Percentiles rank a stretch among this genome's conserved stretches.
Conservation (phyloP, 352 stramenopile genomes). For the Elongisporangium prolatum region DNA sequence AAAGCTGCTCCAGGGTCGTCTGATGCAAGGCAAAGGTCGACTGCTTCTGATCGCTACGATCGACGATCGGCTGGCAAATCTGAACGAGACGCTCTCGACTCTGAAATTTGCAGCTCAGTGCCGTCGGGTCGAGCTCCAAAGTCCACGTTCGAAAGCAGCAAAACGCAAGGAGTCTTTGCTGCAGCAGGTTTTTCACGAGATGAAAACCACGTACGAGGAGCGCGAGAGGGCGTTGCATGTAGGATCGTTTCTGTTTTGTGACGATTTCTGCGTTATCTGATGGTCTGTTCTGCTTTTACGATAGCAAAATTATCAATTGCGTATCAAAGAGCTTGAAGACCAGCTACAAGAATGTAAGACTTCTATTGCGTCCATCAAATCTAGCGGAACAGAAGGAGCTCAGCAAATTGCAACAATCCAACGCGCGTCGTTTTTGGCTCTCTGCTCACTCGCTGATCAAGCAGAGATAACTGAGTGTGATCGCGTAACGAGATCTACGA, state of each 20-base stretch:
- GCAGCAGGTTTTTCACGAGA: conserved; percentile 41
- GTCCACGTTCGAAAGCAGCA: conserved; percentile 7
- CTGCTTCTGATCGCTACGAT: conserved; percentile 64
- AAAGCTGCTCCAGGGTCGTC: conserved; percentile 53
- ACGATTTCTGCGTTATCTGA: neutral
- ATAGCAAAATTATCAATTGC: conserved; percentile 33
- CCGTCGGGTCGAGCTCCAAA: conserved; percentile 46
- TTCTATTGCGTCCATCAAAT: neutral
- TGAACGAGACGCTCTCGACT: conserved; percentile 63
- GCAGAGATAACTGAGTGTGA: neutral
- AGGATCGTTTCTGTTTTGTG: conserved; percentile 8
- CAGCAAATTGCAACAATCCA: conserved; percentile 1
- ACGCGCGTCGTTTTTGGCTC: conserved; percentile 31
- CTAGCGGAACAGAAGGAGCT: neutral
- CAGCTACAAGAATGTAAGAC: conserved; percentile 19
- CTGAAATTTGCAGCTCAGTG: conserved; percentile 76
- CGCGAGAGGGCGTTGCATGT: conserved; percentile 42
- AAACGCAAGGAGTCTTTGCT: conserved; percentile 28
- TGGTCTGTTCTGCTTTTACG: neutral
- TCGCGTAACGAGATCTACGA: neutral
- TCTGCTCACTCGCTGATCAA: conserved; percentile 43
- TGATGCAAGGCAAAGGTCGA: conserved; percentile 34
- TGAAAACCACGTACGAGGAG: conserved; percentile 47
- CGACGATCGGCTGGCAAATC: conserved; percentile 43
- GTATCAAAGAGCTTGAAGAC: conserved; percentile 27